phyloP scores from a whole-genome alignment of 768 basidiomycete species.

The Saitozyma podzolica region DNA sequence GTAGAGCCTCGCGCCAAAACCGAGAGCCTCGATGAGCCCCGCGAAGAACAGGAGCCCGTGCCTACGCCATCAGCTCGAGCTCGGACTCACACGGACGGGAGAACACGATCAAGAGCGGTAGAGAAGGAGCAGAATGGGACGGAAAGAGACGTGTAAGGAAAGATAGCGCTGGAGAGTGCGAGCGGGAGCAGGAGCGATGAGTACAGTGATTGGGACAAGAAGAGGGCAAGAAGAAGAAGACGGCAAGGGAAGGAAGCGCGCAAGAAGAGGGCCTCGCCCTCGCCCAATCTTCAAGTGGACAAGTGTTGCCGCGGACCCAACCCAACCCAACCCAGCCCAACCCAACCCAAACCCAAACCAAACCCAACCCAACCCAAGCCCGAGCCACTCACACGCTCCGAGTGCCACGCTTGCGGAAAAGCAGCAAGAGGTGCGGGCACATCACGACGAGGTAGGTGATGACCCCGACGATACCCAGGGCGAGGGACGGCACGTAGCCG shows the following conservation, averaged over 20 bases:
- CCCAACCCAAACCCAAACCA: neutral
- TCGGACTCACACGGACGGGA: too few species aligned
- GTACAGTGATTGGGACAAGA: conserved; percentile 1
- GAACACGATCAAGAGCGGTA: too few species aligned
- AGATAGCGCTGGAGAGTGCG: too few species aligned
- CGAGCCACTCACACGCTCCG: conserved; percentile 3
- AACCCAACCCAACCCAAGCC: conserved; percentile 25
- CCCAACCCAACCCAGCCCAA: too few species aligned
- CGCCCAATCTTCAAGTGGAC: too few species aligned
- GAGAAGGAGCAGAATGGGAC: too few species aligned
- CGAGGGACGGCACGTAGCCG: conserved; percentile 34
- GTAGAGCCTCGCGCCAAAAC: conserved; percentile 35
- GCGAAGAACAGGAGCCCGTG: conserved; percentile 26
- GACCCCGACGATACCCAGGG: conserved; percentile 32
- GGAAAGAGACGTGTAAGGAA: too few species aligned
- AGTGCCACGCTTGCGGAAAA: conserved; percentile 34
- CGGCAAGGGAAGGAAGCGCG: too few species aligned
- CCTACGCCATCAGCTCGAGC: neutral
- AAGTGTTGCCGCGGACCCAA: too few species aligned
- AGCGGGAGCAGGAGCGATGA: neutral
- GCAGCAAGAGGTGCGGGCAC: conserved; percentile 22
- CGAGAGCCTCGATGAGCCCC: conserved; percentile 25
- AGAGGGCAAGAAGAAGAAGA: neutral
- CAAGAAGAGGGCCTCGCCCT: too few species aligned
- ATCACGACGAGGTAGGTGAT: conserved; percentile 19